Evolutionary conservation across 2,329 filamentous ascomycete species (phyloP).

Genomic region (Cytospora leucostoma): DNA sequence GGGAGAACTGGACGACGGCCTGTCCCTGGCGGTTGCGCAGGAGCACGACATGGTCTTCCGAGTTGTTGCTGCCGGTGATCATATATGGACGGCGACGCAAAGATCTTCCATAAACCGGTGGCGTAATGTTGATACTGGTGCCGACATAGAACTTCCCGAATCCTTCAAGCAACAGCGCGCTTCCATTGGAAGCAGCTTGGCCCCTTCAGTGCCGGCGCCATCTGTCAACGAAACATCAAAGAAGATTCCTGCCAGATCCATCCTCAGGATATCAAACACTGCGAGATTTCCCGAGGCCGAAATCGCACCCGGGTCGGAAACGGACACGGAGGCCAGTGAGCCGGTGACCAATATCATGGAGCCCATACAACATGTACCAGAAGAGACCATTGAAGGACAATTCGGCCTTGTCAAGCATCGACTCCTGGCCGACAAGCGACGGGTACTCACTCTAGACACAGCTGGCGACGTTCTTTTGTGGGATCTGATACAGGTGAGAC

Average conservation of each 20-base stretch:
- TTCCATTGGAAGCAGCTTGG: conserved; percentile 45
- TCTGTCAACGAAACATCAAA: conserved; percentile 48
- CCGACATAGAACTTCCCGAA: conserved; percentile 67
- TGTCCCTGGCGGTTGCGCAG: conserved; percentile 87
- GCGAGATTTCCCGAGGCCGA: conserved; percentile 69
- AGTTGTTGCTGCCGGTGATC: conserved; percentile 68
- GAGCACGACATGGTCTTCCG: conserved; percentile 83
- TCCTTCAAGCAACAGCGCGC: conserved; percentile 51
- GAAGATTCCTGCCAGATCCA: conserved; percentile 74
- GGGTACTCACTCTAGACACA: conserved; percentile 89
- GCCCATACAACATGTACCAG: conserved; percentile 68
- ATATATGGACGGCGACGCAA: conserved; percentile 87
- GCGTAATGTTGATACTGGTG: conserved; percentile 79
- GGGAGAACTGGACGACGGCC: conserved; percentile 79
- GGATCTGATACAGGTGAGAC: conserved; percentile 80
- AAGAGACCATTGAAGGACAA: conserved; percentile 89
- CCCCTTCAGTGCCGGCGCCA: conserved; percentile 39
- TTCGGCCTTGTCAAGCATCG: conserved; percentile 93
- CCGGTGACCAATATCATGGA: conserved; percentile 48
- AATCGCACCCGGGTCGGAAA: conserved; percentile 55
- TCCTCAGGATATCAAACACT: conserved; percentile 82
- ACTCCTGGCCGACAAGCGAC: conserved; percentile 84
- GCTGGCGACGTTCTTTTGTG: conserved; percentile 93
- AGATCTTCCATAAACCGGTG: conserved; percentile 92
- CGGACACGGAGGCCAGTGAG: conserved; percentile 41